Evolutionary conservation across 192 early-diverging fungal species (phyloP).

Genomic region (Coemansia sp.): DNA sequence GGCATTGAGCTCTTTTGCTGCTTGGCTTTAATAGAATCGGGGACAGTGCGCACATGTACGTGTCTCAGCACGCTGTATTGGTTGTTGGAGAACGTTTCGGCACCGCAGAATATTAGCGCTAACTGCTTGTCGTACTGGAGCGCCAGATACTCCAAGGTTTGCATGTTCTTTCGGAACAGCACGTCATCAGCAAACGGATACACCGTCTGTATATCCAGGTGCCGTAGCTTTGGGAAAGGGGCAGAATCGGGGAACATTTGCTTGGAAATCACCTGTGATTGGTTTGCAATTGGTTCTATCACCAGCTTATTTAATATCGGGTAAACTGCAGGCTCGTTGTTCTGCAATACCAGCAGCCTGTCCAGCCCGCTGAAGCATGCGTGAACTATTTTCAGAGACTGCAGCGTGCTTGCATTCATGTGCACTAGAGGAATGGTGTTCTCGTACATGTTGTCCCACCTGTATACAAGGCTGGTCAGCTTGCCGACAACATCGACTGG

Average conservation of each 20-base stretch:
- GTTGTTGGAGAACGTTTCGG: not conserved
- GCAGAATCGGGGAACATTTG: not conserved
- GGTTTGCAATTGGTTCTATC: not conserved
- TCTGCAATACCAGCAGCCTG: not conserved
- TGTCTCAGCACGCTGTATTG: not conserved
- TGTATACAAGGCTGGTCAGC: constrained; percentile 5
- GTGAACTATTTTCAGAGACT: not conserved
- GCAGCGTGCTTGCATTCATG: not conserved
- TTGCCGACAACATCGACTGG: not conserved
- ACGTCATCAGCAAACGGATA: constrained; percentile 19
- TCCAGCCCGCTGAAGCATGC: not conserved
- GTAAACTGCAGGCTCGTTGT: not conserved
- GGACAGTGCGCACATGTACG: not conserved
- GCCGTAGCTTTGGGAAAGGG: constrained; percentile 7
- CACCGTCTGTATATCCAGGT: constrained; percentile 2
- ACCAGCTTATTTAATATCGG: not conserved
- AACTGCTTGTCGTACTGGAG: constrained; percentile 8
- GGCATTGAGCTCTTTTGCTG: not conserved
- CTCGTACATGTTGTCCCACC: not conserved
- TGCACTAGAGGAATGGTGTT: constrained; percentile 1
- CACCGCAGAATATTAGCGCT: constrained; percentile 2
- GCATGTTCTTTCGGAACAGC: constrained; percentile 8
- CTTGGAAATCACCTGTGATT: not conserved
- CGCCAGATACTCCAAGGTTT: not conserved
- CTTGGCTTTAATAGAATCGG: not conserved